Evolutionary conservation across 257 asterid genomes (phyloP).

Genomic region (Solanum appendiculatum): DNA sequence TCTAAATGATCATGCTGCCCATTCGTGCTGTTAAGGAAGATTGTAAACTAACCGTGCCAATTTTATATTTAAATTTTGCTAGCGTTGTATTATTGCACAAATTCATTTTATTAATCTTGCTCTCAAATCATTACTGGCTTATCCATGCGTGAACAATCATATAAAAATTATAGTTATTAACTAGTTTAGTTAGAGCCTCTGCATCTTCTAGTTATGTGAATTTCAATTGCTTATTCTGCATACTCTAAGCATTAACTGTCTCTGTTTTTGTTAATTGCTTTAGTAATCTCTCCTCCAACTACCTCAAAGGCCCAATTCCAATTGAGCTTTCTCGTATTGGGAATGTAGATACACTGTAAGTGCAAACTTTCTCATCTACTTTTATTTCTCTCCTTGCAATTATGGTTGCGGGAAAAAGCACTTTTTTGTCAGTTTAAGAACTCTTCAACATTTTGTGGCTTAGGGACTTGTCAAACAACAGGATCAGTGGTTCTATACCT

Average conservation of each 20-base stretch:
- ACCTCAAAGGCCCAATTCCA: slow-evolving; percentile 72
- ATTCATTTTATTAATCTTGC: neutral
- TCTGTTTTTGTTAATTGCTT: neutral
- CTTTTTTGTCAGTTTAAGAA: neutral
- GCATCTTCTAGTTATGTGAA: neutral
- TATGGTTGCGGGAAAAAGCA: neutral
- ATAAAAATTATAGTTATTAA: neutral
- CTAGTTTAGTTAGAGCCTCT: neutral
- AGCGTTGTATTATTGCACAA: neutral
- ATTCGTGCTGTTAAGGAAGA: neutral
- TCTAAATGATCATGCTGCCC: neutral
- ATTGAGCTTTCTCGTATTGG: slow-evolving; percentile 88
- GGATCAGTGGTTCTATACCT: slow-evolving; percentile 65
- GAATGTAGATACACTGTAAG: slow-evolving; percentile 91
- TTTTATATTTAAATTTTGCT: neutral
- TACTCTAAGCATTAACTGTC: neutral
- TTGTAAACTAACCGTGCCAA: neutral
- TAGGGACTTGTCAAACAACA: slow-evolving; percentile 85
- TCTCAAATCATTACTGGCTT: neutral
- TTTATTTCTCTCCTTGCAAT: neutral
- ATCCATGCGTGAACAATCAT: neutral
- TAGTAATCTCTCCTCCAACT: slow-evolving; percentile 81
- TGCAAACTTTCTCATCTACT: neutral
- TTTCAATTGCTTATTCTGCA: neutral
- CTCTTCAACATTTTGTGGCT: neutral